A percentile compares a stretch with the other conserved stretches of the same genome.
phyloP scores from a whole-genome alignment of 176 grass and related monocot genomes.

The Ensete ventricosum region DNA sequence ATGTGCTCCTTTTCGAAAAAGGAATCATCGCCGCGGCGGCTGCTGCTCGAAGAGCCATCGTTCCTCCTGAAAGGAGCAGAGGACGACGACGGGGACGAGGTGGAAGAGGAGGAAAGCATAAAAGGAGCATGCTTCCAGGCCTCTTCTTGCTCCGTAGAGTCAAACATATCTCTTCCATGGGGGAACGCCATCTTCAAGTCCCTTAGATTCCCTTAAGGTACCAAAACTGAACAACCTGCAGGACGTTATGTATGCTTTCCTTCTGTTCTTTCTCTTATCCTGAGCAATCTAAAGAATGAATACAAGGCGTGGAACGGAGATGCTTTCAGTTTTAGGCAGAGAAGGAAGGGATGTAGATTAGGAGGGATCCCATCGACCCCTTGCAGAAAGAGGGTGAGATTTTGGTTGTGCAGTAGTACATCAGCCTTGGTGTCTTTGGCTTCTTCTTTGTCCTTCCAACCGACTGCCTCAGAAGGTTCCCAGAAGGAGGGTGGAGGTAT shows the following conservation, averaged over 20 bases:
- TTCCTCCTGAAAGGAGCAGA: slow-evolving; percentile 17
- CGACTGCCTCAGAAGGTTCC: slow-evolving; percentile 12
- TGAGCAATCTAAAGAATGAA: neutral
- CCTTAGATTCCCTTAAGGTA: neutral
- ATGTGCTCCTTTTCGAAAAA: slow-evolving; percentile 15
- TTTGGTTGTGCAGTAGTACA: neutral
- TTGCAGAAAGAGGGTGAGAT: neutral
- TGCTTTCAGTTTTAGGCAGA: too few species aligned
- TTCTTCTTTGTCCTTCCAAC: neutral
- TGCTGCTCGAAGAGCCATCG: slow-evolving; percentile 42
- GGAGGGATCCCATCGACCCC: neutral
- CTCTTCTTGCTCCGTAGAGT: slow-evolving; percentile 19
- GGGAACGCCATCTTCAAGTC: slow-evolving; percentile 23
- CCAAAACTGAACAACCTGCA: neutral
- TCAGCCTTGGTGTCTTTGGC: neutral
- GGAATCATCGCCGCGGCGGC: slow-evolving; percentile 35
- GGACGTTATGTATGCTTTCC: too few species aligned
- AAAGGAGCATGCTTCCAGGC: neutral
- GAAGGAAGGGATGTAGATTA: neutral
- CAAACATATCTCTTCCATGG: slow-evolving; percentile 24
- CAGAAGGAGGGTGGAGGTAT: neutral
- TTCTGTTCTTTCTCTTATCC: neutral
- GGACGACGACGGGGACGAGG: neutral
- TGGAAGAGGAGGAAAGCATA: slow-evolving; percentile 2
- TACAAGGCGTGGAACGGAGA: slow-evolving; percentile 5